A percentile compares a stretch with the other conserved stretches of the same genome.
Evolutionary conservation across 225 moss, liverwort and hornwort genomes (phyloP).

Genomic region (Polytrichum commune): DNA sequence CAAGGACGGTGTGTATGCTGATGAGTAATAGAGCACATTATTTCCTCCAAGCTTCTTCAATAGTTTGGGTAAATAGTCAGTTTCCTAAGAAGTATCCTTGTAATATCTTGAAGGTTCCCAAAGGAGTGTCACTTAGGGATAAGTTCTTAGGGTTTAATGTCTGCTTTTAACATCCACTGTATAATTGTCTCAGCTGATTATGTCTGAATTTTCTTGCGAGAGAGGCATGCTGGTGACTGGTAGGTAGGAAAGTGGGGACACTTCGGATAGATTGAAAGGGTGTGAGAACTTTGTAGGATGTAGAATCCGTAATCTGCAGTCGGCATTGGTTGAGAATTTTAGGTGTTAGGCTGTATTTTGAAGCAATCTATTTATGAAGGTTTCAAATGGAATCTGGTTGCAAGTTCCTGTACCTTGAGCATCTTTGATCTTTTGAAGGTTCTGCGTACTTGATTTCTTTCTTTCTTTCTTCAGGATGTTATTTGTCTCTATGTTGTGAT

Average conservation of each 20-base stretch:
- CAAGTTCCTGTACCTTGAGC: too few relatives aligned
- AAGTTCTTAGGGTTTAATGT: background rate
- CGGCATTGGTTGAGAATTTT: slow-evolving; percentile 1
- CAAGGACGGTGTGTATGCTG: slow-evolving; percentile 67
- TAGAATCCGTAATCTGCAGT: slow-evolving; percentile 13
- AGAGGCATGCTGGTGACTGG: background rate
- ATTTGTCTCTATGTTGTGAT: too few relatives aligned
- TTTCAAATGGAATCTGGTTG: slow-evolving; percentile 1
- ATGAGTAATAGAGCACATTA: slow-evolving; percentile 14
- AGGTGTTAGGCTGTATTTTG: slow-evolving; percentile 21
- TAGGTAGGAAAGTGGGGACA: slow-evolving; percentile 4
- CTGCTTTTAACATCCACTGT: background rate
- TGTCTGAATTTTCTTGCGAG: background rate
- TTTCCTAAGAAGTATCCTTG: slow-evolving; percentile 11
- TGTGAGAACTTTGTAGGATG: slow-evolving; percentile 2
- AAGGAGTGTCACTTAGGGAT: slow-evolving; percentile 5
- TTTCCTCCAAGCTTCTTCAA: slow-evolving; percentile 4
- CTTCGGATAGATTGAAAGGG: slow-evolving; percentile 5
- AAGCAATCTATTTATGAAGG: slow-evolving; percentile 24
- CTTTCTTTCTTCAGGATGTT: too few relatives aligned
- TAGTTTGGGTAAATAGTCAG: background rate
- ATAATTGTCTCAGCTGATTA: background rate
- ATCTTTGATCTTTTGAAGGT: too few relatives aligned
- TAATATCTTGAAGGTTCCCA: slow-evolving; percentile 20
- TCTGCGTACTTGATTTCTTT: too few relatives aligned